Evolutionary conservation across 371 early-diverging fungal species (phyloP).

Genomic region (Lichtheimia ramosa): DNA sequence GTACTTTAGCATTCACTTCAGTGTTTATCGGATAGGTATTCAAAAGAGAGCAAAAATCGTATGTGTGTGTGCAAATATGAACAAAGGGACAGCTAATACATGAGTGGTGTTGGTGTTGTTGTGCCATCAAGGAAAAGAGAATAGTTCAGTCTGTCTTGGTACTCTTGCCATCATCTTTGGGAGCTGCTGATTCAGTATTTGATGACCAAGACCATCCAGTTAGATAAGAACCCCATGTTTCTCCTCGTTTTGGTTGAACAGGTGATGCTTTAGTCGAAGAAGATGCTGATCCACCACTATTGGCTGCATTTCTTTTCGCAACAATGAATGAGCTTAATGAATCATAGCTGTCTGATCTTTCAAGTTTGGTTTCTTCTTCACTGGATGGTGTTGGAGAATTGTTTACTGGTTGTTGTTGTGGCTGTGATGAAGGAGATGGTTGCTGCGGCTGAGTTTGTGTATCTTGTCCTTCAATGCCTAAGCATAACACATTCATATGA

Average conservation of each 20-base stretch:
- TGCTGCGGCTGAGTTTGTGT: conserved; percentile 1
- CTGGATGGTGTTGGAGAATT: background rate
- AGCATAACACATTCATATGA: too few relatives aligned
- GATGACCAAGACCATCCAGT: background rate
- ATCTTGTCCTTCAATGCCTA: too few relatives aligned
- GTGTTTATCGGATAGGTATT: too few relatives aligned
- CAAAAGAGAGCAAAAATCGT: too few relatives aligned
- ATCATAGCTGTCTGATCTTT: conserved; percentile 13
- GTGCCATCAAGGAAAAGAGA: too few relatives aligned
- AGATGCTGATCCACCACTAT: background rate
- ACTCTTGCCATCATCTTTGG: too few relatives aligned
- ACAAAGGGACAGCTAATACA: too few relatives aligned
- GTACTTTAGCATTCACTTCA: too few relatives aligned
- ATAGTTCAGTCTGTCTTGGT: too few relatives aligned
- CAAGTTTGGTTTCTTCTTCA: conserved; percentile 1
- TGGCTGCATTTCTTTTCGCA: background rate
- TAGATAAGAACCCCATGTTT: background rate
- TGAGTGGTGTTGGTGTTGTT: too few relatives aligned
- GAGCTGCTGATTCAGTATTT: background rate
- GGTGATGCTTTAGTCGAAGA: background rate
- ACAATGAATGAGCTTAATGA: conserved; percentile 11
- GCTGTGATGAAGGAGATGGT: background rate
- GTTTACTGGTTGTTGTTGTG: background rate
- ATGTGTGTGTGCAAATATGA: too few relatives aligned
- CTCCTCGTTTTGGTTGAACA: background rate